Base-by-base conservation (phyloP, 2,329 filamentous ascomycete genomes). In the Fusarium metavorans region DNA sequence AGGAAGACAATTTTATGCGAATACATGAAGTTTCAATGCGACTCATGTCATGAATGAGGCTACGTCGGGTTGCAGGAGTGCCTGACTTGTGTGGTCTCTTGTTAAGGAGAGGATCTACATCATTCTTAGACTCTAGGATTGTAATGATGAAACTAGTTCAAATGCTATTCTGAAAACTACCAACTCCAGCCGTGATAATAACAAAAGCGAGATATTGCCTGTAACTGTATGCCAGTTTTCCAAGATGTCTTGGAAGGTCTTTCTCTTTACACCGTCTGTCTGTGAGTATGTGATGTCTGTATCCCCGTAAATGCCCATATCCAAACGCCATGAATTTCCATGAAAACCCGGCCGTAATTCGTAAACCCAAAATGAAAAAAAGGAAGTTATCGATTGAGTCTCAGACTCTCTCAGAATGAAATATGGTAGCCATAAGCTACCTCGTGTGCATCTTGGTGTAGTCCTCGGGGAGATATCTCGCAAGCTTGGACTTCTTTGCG, bases 401-500 rank as follows among this genome's bases (percentile, higher is more conserved):
- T 11, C 45, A 30, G 45, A 50, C 45, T 50, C 25, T 18, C 16
- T 50, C 43, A 10, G 23, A 10, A 6, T 50, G 16, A 58, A 63
- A 50, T 9, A 39, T 7, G n/a, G 39, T 9, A 62, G 59, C 37
- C 50, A 27, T 23, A 30, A 34, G 35, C 71, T 74, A 82, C 60
- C 76, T 76, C 30, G 81, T 77, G 35, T 77, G 76, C 82, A 84
- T 83, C 66, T 76, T 79, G 27, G 43, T 70, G 50, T 80, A 81
- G 4, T 83, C 81, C 9, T 80, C 73, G 2, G 82, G 82, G 4
- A 84, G 66, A 66, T 83, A 76, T 41, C 82, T 78, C 56, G 78
- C 75, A 61, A 84, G 76, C 56, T 80, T 80, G 27, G 80, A 82
- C 71, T 83, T 82, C 59, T 78, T 81, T 13, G 82, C 81, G 18